Evolutionary conservation across 768 basidiomycete genomes (phyloP).

Genomic region (Russula olivacea): DNA sequence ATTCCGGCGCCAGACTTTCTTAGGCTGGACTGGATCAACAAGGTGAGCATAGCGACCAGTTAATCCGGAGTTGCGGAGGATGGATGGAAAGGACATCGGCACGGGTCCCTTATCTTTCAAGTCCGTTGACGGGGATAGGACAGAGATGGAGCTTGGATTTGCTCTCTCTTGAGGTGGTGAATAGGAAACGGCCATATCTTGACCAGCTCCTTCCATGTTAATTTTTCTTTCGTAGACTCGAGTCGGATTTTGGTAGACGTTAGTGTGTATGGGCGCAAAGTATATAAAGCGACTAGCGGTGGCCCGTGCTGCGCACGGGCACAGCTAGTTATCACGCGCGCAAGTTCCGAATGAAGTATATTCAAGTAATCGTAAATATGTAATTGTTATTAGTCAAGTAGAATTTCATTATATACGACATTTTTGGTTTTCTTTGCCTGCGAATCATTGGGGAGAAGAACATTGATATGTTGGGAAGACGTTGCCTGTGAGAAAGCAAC

Average conservation of each 20-base stretch:
- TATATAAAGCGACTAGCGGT: slow-evolving; percentile 4
- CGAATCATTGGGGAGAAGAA: too few species aligned
- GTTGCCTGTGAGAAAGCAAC: too few species aligned
- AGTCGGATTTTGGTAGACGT: background rate
- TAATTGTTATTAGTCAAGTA: too few species aligned
- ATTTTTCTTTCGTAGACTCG: background rate
- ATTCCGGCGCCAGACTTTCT: slow-evolving; percentile 43
- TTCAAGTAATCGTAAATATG: too few species aligned
- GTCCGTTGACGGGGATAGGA: background rate
- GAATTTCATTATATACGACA: too few species aligned
- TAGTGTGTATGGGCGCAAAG: background rate
- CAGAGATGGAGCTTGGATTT: background rate
- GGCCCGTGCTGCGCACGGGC: too few species aligned
- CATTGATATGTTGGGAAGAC: too few species aligned
- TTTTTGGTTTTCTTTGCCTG: too few species aligned
- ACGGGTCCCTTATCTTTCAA: slow-evolving; percentile 31
- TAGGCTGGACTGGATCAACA: slow-evolving; percentile 27
- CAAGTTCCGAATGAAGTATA: too few species aligned
- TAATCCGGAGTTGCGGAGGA: slow-evolving; percentile 56
- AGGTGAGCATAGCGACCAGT: slow-evolving; percentile 51
- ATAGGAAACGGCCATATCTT: background rate
- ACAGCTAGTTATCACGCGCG: too few species aligned
- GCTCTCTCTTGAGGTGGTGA: background rate
- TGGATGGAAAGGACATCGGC: slow-evolving; percentile 66
- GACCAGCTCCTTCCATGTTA: background rate